Base-by-base conservation (phyloP, 768 basidiomycete species). In the Rhizopogon salebrosus region DNA sequence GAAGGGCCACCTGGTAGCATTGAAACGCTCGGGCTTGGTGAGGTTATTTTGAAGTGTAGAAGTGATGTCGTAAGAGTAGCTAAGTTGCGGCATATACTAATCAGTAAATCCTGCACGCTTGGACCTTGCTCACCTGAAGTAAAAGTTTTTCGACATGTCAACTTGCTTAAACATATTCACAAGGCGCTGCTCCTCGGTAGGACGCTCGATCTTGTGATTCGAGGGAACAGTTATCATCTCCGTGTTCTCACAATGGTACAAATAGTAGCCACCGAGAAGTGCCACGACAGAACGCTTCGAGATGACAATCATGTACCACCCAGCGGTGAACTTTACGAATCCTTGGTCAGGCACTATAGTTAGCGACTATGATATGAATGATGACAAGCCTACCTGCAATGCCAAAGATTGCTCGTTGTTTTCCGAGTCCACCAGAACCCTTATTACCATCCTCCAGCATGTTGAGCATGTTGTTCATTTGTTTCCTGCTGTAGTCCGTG, bases 101-200 rank as follows among this genome's bases (percentile, higher is more conserved):
- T 57, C 27, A 57, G 51, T 16, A 40, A 52, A 29, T 11, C 18
- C 31, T 20, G 3, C 8, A 3, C 20, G 22, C 27, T 46, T 46
- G 20, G 5, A 22, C 22, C 14, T 22, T 34, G 14, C 65, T 34
- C 57, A 92, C 92, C 91, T 94, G 71, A 98, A 98, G 72, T 98
- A 99, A 67, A 98, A 98, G 72, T 98, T 98, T 72, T 98, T 98
- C n/a, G 89, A 87, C 79, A 98, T 83, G 63, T 99, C 95, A 1
- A 98, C 94, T 68, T 95, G 92, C 65, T 93, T 94, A 75, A 98
- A 99, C 8, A 90, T 82, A 54, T 84, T 87, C 74, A 95, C 83
- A 31, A 94, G 76, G 8, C 92, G 83, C 62, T 89, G 88, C 64
- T 98, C 95, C 62, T 97, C 93, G 0, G 89, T 77, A 0, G 87